Evolutionary conservation across 176 grass and related monocot species (phyloP).

Genomic region (Guadua angustifolia): DNA sequence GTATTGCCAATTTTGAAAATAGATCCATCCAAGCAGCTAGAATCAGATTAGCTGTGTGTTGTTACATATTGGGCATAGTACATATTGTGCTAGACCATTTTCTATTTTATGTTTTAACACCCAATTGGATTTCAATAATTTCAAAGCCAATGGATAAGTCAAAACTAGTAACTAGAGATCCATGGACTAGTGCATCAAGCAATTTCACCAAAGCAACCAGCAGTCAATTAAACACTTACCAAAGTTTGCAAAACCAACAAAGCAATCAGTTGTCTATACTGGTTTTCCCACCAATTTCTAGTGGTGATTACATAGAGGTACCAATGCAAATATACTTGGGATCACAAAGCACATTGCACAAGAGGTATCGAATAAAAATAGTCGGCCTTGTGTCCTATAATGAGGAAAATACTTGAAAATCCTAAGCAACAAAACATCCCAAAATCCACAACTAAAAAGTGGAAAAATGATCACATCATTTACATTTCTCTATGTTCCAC

Average conservation of each 20-base stretch:
- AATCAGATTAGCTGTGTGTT: not conserved
- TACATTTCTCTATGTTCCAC: not conserved
- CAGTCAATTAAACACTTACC: not conserved
- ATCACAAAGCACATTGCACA: not conserved
- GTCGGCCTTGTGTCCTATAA: not conserved
- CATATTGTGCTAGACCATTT: not conserved
- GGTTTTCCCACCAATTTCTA: not conserved
- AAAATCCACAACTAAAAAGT: conserved; percentile 3
- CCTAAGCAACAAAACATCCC: not conserved
- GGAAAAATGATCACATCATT: conserved; percentile 1
- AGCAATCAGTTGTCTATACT: not conserved
- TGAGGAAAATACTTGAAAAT: not conserved
- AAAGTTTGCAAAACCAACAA: conserved; percentile 27
- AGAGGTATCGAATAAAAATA: not conserved
- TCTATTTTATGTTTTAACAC: not conserved
- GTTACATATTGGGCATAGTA: not conserved
- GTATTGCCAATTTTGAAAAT: not conserved
- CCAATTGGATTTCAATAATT: not conserved
- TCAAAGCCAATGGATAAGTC: not conserved
- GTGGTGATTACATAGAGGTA: not conserved
- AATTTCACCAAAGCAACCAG: conserved; percentile 18
- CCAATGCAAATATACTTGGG: conserved; percentile 2
- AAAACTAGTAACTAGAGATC: not conserved
- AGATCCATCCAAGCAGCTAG: not conserved
- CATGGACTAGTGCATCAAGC: conserved; percentile 13